Evolutionary conservation across 2,329 filamentous ascomycete species (phyloP).

Genomic region (Massarina eburnea): DNA sequence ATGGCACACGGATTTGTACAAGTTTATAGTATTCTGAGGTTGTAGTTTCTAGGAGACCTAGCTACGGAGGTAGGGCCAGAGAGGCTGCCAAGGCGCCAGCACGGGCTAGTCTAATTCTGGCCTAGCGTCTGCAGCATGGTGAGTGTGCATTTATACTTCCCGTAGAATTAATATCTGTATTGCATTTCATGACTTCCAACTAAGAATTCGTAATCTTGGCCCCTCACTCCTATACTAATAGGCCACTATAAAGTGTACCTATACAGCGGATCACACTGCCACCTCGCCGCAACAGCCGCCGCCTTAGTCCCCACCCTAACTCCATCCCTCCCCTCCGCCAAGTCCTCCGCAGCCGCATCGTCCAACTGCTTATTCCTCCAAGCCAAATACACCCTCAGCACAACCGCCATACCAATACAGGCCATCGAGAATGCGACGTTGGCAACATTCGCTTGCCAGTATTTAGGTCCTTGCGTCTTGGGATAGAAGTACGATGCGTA

Average conservation of each 20-base stretch:
- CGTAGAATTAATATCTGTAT: too few relatives aligned
- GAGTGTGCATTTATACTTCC: too few relatives aligned
- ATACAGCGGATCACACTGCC: conserved; percentile 11
- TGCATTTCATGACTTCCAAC: too few relatives aligned
- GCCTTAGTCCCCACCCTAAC: conserved; percentile 3
- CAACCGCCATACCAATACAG: conserved; percentile 5
- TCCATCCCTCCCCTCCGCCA: conserved; percentile 4
- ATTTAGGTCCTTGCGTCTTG: conserved; percentile 6
- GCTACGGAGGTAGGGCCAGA: too few relatives aligned
- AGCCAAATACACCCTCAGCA: conserved; percentile 7
- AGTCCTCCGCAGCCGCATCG: conserved; percentile 5
- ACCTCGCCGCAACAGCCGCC: conserved; percentile 4
- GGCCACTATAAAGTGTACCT: conserved; percentile 6
- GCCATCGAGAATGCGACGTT: conserved; percentile 10
- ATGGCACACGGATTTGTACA: too few relatives aligned
- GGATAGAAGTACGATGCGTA: conserved; percentile 15
- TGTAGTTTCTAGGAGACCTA: too few relatives aligned
- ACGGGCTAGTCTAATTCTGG: too few relatives aligned
- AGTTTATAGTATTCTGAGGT: too few relatives aligned
- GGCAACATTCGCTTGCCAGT: conserved; percentile 14
- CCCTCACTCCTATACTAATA: too few relatives aligned
- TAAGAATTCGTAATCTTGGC: too few relatives aligned
- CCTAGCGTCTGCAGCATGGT: too few relatives aligned
- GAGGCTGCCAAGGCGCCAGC: too few relatives aligned
- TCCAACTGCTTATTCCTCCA: conserved; percentile 13